Conservation (phyloP, 1,284 basidiomycete species). For the Austroboletus olivaceoglutinosus region DNA sequence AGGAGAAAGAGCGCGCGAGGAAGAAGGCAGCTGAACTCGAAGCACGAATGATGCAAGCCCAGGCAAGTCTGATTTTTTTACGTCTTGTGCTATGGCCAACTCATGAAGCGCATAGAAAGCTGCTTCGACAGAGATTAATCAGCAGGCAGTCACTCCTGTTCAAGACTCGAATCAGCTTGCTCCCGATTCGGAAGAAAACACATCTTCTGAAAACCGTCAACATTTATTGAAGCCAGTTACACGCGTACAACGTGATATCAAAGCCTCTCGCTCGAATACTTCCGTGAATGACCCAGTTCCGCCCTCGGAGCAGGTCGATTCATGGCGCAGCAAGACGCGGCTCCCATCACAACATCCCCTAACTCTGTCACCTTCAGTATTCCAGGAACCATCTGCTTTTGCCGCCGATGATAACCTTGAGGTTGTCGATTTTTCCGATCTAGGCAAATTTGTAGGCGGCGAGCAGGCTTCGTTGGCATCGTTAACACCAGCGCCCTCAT, state of each 20-base stretch:
- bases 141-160: constrained; percentile 9
- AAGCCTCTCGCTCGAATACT: constrained; percentile 25
- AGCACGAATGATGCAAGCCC: constrained; percentile 55
- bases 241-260: constrained; percentile 27
- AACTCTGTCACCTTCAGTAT: constrained; percentile 37
- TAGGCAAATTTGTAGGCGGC: constrained; percentile 62
- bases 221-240: constrained; percentile 33
- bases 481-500: constrained; percentile 14
- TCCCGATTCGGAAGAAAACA: constrained; percentile 4
- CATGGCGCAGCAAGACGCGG: constrained; percentile 59
- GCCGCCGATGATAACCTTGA: constrained; percentile 61
- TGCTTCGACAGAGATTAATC: constrained; percentile 8
- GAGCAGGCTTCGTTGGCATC: constrained; percentile 15
- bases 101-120: constrained; percentile 19
- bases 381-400: constrained; percentile 47
- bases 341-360: constrained; percentile 27
- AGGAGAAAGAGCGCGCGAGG: constrained; percentile 79
- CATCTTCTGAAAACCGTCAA: constrained; percentile 17
- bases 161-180: constrained; percentile 5
- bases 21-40: constrained; percentile 86
- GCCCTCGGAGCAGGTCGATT: constrained; percentile 45
- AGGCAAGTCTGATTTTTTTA: constrained; percentile 13
- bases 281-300: constrained; percentile 25
- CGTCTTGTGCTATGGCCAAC: neutral
- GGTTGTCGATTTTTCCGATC: constrained; percentile 73